A percentile compares a stretch with the other conserved stretches of the same genome.
Conservation (phyloP, 202 grass and related monocot genomes). For the Elaeis oleifera region DNA sequence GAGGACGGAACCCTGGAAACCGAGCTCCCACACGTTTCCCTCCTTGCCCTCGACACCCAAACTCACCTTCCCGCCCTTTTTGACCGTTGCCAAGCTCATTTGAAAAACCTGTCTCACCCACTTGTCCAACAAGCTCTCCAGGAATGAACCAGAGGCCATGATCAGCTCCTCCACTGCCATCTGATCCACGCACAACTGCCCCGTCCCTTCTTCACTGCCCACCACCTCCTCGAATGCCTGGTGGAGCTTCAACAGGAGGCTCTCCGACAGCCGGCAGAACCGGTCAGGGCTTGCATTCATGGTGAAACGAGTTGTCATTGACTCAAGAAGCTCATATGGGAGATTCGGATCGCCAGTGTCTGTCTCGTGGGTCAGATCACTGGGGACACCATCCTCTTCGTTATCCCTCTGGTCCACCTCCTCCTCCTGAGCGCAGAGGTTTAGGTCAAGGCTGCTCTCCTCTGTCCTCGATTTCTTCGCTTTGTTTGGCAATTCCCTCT, state of each 20-base stretch:
- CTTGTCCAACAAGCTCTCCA: slow-evolving; percentile 8
- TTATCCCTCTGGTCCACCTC: neutral
- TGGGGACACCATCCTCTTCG: neutral
- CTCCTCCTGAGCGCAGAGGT: slow-evolving; percentile 11
- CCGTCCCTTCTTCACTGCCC: neutral
- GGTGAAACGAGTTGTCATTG: neutral
- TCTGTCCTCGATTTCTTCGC: slow-evolving; percentile 2
- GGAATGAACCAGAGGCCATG: slow-evolving; percentile 11
- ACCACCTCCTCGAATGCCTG: neutral
- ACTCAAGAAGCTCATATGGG: neutral
- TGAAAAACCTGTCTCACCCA: slow-evolving; percentile 10
- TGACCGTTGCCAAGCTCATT: neutral
- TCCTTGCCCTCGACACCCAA: neutral
- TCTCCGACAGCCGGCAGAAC: neutral
- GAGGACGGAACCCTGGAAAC: slow-evolving; percentile 6
- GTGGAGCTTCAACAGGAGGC: slow-evolving; percentile 6
- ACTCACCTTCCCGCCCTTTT: slow-evolving; percentile 1
- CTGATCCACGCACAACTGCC: neutral
- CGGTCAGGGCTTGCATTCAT: neutral
- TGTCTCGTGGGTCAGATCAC: neutral
- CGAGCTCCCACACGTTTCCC: neutral
- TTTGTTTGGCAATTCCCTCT: neutral
- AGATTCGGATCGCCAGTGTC: neutral
- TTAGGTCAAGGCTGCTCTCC: slow-evolving; percentile 11
- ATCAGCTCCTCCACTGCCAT: neutral